Evolutionary conservation across 2,329 filamentous ascomycete genomes (phyloP).

Genomic region (Geosmithia morbida): DNA sequence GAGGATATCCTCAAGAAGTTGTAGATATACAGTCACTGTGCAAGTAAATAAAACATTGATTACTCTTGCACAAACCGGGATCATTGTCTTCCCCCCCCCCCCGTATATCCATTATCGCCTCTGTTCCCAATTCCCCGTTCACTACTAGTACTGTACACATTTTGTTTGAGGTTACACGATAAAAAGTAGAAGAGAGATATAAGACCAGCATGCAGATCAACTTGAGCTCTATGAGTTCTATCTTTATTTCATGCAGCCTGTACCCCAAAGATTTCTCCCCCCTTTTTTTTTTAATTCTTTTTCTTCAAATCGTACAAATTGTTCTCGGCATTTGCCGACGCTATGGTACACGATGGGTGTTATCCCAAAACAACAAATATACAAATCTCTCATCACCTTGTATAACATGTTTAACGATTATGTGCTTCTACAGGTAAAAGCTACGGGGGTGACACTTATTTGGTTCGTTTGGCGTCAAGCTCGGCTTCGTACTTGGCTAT

Average conservation of each 20-base stretch:
- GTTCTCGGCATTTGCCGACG: neutral
- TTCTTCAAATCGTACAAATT: neutral
- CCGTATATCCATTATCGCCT: neutral
- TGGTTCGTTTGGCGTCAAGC: constrained; percentile 39
- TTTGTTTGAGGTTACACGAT: neutral
- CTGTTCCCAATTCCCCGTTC: neutral
- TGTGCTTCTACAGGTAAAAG: neutral
- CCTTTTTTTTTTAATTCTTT: neutral
- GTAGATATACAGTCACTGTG: constrained; percentile 26
- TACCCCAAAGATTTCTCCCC: too few species aligned
- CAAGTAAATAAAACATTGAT: neutral
- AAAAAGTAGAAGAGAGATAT: neutral
- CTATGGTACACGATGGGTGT: neutral
- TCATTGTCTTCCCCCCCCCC: neutral
- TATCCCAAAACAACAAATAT: neutral
- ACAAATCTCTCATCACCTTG: neutral
- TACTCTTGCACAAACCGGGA: neutral
- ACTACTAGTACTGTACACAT: neutral
- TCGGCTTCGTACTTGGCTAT: constrained; percentile 45
- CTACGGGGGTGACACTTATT: constrained; percentile 17
- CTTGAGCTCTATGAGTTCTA: neutral
- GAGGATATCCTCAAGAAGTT: constrained; percentile 74
- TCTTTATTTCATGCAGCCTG: neutral
- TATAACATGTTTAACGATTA: neutral
- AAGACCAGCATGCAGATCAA: neutral